These are phyloP conservation scores for Colletotrichum costaricense DNA, from an alignment of 2,329 filamentous ascomycete species.

Conservation along the genomic window DNA sequence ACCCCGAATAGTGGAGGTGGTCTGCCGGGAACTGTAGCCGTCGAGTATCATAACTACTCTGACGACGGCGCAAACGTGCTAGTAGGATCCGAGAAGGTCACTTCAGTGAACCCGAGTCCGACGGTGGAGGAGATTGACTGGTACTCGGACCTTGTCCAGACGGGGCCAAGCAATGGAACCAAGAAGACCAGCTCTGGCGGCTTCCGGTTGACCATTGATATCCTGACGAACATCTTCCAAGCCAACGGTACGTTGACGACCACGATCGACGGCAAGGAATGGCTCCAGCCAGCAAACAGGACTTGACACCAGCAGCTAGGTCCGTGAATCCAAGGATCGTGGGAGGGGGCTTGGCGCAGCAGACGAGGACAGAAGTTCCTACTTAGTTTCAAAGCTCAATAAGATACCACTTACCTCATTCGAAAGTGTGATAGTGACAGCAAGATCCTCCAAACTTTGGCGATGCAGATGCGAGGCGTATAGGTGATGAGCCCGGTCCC, in stretches of 20 bases:
- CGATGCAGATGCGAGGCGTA: background rate
- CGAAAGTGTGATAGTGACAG: background rate
- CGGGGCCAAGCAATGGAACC: constrained; percentile 42
- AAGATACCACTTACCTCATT: background rate
- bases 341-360: background rate
- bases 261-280: constrained; percentile 48
- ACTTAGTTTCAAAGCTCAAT: background rate
- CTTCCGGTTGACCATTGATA: constrained; percentile 53
- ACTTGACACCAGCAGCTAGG: constrained; percentile 34
- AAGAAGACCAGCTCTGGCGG: constrained; percentile 53
- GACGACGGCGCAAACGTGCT: constrained; percentile 47
- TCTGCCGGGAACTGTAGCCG: constrained; percentile 42
- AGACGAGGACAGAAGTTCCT: background rate
- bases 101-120: constrained; percentile 36
- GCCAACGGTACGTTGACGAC: constrained; percentile 54
- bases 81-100: constrained; percentile 49
- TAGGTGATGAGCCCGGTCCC: background rate
- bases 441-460: background rate
- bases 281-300: constrained; percentile 51
- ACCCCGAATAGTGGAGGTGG: constrained; percentile 9
- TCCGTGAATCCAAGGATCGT: background rate
- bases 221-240: constrained; percentile 50
- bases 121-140: constrained; percentile 47
- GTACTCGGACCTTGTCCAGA: constrained; percentile 51
- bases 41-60: constrained; percentile 50